Percentiles rank a stretch among this genome's conserved stretches.
These are phyloP conservation scores for Hansenula lynferdii DNA, from an alignment of 1,139 yeast genomes.

Conservation along the genomic window DNA sequence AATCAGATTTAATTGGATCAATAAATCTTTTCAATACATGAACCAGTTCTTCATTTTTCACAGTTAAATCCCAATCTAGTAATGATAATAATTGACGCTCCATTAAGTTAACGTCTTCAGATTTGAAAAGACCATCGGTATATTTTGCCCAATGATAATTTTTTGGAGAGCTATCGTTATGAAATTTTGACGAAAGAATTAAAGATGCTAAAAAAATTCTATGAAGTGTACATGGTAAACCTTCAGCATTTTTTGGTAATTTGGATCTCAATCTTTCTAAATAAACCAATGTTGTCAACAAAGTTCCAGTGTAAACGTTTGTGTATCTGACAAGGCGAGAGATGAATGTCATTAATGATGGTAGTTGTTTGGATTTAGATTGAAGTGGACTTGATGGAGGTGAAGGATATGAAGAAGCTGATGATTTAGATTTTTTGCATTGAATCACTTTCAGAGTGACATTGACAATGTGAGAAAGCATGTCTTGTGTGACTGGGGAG, in stretches of 20 bases:
- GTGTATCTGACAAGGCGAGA: slow-evolving; percentile 66
- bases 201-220: slow-evolving; percentile 70
- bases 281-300: slow-evolving; percentile 67
- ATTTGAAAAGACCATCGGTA: slow-evolving; percentile 65
- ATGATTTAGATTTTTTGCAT: slow-evolving; percentile 37
- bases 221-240: slow-evolving; percentile 73
- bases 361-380: slow-evolving; percentile 29
- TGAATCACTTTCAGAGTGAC: slow-evolving; percentile 60
- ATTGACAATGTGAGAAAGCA: slow-evolving; percentile 61
- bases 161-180: slow-evolving; percentile 74
- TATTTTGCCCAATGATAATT: slow-evolving; percentile 75
- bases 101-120: slow-evolving; percentile 72
- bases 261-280: slow-evolving; percentile 54
- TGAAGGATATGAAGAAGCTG: slow-evolving; percentile 31
- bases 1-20: slow-evolving; percentile 58
- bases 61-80: slow-evolving; percentile 65
- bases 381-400: slow-evolving; percentile 30
- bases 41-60: slow-evolving; percentile 49
- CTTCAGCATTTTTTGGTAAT: slow-evolving; percentile 67
- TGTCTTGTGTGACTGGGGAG: slow-evolving; percentile 59
- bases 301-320: slow-evolving; percentile 71
- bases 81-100: slow-evolving; percentile 69
- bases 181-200: slow-evolving; percentile 66
- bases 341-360: slow-evolving; percentile 72
- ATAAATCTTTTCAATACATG: slow-evolving; percentile 45